These are phyloP conservation scores for Hyaloscypha hepaticicola DNA, from an alignment of 495 filamentous ascomycete species.

Conservation along the genomic window DNA sequence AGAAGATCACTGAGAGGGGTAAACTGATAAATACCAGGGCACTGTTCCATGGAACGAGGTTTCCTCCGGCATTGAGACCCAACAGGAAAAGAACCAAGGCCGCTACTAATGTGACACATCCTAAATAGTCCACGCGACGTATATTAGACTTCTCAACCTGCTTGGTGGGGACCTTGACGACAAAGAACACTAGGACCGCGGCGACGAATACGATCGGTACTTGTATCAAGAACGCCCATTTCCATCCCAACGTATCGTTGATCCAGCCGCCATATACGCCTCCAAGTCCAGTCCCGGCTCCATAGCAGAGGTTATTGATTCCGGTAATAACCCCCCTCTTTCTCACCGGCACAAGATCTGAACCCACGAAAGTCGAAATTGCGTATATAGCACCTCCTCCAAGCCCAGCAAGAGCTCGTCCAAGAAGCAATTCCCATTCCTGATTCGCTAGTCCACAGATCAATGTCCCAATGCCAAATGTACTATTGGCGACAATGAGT, in stretches of 20 bases:
- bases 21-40: slow-evolving; percentile 68
- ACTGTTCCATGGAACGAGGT: slow-evolving; percentile 74
- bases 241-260: slow-evolving; percentile 74
- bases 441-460: slow-evolving; percentile 1
- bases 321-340: slow-evolving; percentile 82
- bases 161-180: slow-evolving; percentile 67
- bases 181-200: slow-evolving; percentile 58
- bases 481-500: background rate
- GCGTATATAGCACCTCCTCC: slow-evolving; percentile 79
- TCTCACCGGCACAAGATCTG: slow-evolving; percentile 78
- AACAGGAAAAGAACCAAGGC: slow-evolving; percentile 68
- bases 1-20: slow-evolving; percentile 59
- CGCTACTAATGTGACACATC: slow-evolving; percentile 61
- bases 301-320: slow-evolving; percentile 73
- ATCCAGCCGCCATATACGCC: slow-evolving; percentile 78
- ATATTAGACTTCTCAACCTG: slow-evolving; percentile 57
- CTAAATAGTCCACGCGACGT: slow-evolving; percentile 77
- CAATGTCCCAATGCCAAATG: slow-evolving; percentile 7
- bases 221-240: slow-evolving; percentile 75
- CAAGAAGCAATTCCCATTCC: slow-evolving; percentile 31
- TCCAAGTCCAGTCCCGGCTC: slow-evolving; percentile 63
- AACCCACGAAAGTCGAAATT: slow-evolving; percentile 76
- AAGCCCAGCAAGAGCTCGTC: slow-evolving; percentile 78
- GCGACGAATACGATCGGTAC: slow-evolving; percentile 66
- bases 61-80: slow-evolving; percentile 80